phyloP scores from a whole-genome alignment of 345 rosid species.

The Moricandia moricandioides region DNA sequence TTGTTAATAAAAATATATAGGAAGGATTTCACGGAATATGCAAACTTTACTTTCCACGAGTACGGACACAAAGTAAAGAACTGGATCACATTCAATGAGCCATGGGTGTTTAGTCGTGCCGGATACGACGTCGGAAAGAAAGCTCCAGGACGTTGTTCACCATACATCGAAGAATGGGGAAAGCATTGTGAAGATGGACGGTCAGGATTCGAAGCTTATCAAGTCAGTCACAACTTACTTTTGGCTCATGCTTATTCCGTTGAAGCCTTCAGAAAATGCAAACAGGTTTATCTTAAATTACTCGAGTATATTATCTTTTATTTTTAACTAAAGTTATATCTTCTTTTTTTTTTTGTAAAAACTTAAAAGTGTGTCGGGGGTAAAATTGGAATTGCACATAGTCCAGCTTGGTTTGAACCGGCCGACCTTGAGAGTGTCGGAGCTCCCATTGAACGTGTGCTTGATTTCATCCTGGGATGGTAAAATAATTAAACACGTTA shows the following conservation, averaged over 20 bases:
- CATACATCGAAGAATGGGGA: background rate
- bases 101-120: slow-evolving; percentile 39
- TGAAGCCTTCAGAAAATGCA: slow-evolving; percentile 21
- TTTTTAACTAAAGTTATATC: background rate
- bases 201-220: slow-evolving; percentile 37
- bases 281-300: slow-evolving; percentile 18
- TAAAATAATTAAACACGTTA: background rate
- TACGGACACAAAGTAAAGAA: slow-evolving; percentile 34
- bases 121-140: slow-evolving; percentile 36
- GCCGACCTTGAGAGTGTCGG: slow-evolving; percentile 9
- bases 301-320: background rate
- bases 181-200: slow-evolving; percentile 30
- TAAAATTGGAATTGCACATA: slow-evolving; percentile 39
- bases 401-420: slow-evolving; percentile 42
- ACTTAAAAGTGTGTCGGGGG: slow-evolving; percentile 11
- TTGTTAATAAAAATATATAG: background rate
- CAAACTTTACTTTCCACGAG: slow-evolving; percentile 34
- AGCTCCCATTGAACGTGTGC: slow-evolving; percentile 27
- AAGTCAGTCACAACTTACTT: slow-evolving; percentile 34
- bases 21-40: slow-evolving; percentile 29
- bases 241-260: slow-evolving; percentile 31
- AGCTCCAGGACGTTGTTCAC: slow-evolving; percentile 41
- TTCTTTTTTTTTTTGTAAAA: background rate
- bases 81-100: slow-evolving; percentile 38
- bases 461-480: slow-evolving; percentile 42